These are phyloP conservation scores for Plasmodiophora brassicae DNA, from an alignment of 208 protist genomes.

Conservation along the genomic window DNA sequence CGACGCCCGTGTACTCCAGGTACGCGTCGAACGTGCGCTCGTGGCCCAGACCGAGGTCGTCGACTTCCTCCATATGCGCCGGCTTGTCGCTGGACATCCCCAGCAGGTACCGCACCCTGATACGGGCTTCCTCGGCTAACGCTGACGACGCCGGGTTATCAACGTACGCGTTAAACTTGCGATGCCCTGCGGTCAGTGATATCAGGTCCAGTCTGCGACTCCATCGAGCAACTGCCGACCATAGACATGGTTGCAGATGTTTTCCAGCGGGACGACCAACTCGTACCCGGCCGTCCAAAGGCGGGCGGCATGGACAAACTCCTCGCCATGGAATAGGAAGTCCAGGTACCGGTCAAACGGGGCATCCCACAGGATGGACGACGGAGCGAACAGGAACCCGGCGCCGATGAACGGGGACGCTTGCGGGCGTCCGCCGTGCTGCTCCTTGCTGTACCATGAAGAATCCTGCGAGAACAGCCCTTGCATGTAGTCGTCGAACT, in stretches of 20 bases:
- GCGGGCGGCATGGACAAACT: background rate
- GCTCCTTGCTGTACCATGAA: background rate
- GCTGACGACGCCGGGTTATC: conserved; percentile 11
- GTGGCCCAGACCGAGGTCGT: background rate
- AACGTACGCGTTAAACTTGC: conserved; percentile 22
- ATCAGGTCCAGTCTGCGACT: background rate
- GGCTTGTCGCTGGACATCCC: background rate
- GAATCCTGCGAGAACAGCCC: conserved; percentile 27
- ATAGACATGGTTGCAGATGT: conserved; percentile 1
- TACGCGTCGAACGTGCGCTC: background rate
- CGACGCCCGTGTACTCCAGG: background rate
- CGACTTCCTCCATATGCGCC: background rate
- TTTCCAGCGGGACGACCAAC: background rate
- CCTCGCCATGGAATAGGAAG: conserved; percentile 25
- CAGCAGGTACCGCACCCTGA: conserved; percentile 5
- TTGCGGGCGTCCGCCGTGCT: background rate
- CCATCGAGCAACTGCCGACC: no score
- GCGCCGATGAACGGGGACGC: conserved; percentile 17
- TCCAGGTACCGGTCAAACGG: conserved; percentile 19
- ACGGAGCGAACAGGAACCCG: conserved; percentile 8
- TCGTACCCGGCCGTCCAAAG: background rate
- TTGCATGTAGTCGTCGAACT: conserved; percentile 31
- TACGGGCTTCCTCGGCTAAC: background rate
- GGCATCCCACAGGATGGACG: background rate
- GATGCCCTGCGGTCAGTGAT: background rate